Base-by-base conservation (phyloP, 306 rosid genomes). In the Vigna angularis region DNA sequence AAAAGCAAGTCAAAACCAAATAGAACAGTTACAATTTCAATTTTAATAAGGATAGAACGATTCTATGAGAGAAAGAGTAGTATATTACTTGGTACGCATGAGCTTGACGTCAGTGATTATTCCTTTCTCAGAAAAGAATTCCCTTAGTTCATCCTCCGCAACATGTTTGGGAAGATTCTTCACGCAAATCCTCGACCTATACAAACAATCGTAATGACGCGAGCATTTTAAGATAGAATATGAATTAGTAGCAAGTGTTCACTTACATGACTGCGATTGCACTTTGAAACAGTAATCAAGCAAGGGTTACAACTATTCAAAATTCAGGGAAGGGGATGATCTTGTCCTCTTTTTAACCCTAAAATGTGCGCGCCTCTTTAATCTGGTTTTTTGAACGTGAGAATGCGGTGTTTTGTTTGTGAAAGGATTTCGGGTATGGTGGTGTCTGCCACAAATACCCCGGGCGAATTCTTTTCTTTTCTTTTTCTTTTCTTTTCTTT, bases 181-280 rank as follows among this genome's bases (percentile, higher is more conserved):
- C 79, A 95, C 99, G 61, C 89, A 87, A 61, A 95, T 86, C 74
- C 98, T 87, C 3, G 99, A 91, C 98, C 98, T 93, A 85, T 4
- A 82, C 81, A 45, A 45, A 45, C 47, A 84, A 49, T 76, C 51
- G 45, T 61, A 45, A 56, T 34, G 18, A 4, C 14, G 9, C 66
- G 4, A 8, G 42, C 34, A 26, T 52, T 47, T 36, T 22, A 30
- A 30, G 50, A 22, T 32, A 5, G 15, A 47, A 24, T n/a, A 45
- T 47, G 70, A 77, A 68, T 48, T 15, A 62, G 26, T 45, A 17
- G 3, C 62, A 48, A 8, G 22, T 6, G n/a, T 71, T 56, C 13
- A 79, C 78, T 79, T 52, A 52, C 58, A 52, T 52, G 58, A 52
- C 0, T 26, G 12, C 68, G 22, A 40, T 44, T 42, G 74, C 47